Conservation (phyloP, 208 protist species). For the Porcisia deanei region DNA sequence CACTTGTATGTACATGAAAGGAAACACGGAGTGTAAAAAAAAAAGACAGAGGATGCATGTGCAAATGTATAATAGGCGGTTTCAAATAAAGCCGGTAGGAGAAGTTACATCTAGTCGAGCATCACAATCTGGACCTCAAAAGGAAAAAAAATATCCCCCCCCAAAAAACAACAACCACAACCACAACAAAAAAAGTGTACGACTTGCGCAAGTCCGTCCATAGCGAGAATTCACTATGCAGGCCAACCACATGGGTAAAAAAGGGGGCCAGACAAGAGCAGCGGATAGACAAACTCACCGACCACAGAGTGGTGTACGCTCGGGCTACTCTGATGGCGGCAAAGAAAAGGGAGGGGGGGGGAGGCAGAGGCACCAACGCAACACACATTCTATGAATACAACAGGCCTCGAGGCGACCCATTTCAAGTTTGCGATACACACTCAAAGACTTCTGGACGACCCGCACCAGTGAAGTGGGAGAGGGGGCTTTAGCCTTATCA, state of each 20-base stretch:
- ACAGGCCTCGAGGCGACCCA: not conserved
- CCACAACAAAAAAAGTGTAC: not conserved
- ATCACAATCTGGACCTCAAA: too few species aligned
- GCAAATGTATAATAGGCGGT: not conserved
- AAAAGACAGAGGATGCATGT: not conserved
- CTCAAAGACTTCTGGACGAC: not conserved
- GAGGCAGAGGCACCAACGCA: not conserved
- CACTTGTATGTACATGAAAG: conserved; percentile 7
- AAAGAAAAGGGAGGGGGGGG: not conserved
- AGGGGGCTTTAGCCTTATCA: not conserved
- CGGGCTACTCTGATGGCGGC: not conserved
- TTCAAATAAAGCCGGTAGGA: not conserved
- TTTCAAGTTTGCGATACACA: not conserved
- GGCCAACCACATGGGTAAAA: not conserved
- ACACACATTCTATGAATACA: not conserved
- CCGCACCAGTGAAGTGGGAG: not conserved
- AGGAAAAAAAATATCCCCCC: too few species aligned
- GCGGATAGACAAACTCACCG: not conserved
- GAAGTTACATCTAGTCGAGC: not conserved
- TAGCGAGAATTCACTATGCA: not conserved
- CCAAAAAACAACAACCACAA: not conserved
- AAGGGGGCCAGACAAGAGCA: not conserved
- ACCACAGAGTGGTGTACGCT: not conserved
- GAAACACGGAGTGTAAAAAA: conserved; percentile 9
- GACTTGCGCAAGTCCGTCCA: not conserved